Percentiles rank a stretch among this genome's conserved stretches.
These are phyloP conservation scores for Penicillium verrucosum DNA, from an alignment of 2,329 filamentous ascomycete genomes.

Conservation along the genomic window DNA sequence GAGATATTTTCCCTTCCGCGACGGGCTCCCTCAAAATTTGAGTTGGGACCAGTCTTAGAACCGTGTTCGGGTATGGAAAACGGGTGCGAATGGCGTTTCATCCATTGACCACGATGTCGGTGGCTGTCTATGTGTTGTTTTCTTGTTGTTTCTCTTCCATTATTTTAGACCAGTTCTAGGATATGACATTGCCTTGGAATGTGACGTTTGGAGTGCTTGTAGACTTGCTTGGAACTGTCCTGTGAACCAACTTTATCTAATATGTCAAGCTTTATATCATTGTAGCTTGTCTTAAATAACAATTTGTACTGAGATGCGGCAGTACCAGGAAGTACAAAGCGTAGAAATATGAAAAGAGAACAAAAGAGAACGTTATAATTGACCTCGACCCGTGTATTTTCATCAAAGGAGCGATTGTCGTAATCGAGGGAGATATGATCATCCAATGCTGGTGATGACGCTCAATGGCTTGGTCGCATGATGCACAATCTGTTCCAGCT, in stretches of 20 bases:
- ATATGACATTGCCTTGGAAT: slow-evolving; percentile 28
- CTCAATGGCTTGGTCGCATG: too few relatives aligned
- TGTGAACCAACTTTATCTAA: background rate
- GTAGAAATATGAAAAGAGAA: background rate
- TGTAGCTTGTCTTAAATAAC: background rate
- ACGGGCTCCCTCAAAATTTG: slow-evolving; percentile 28
- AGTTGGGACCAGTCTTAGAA: slow-evolving; percentile 41
- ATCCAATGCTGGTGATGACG: background rate
- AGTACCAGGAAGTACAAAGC: background rate
- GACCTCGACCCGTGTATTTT: background rate
- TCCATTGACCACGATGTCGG: slow-evolving; percentile 32
- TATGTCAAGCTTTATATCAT: background rate
- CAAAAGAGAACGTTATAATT: background rate
- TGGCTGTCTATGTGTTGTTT: slow-evolving; percentile 29
- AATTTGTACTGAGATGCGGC: too few relatives aligned
- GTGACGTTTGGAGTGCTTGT: slow-evolving; percentile 6
- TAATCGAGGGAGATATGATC: too few relatives aligned
- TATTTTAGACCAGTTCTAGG: slow-evolving; percentile 32
- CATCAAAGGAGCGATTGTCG: too few relatives aligned
- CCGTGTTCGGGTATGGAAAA: slow-evolving; percentile 45
- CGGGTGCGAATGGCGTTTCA: slow-evolving; percentile 43
- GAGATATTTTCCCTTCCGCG: slow-evolving; percentile 34
- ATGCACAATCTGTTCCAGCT: too few relatives aligned
- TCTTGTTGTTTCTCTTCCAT: slow-evolving; percentile 12
- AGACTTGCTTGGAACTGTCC: background rate